Evolutionary conservation across 106 monocot genomes (phyloP), one percentile per base, ranked within the genome.

Genomic region (Dendrobium huoshanense): DNA sequence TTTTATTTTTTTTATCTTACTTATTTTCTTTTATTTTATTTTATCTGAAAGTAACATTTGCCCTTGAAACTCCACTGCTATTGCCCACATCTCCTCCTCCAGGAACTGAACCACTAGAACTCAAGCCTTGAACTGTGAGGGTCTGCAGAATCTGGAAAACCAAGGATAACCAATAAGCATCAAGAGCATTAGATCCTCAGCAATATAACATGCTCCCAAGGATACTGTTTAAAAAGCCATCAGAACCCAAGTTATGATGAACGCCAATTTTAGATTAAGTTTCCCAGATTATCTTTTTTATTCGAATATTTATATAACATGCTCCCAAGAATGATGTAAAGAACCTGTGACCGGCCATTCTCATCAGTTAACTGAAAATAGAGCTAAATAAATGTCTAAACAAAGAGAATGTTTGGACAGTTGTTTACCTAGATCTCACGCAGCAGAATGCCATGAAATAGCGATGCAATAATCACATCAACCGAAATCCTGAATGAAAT

Each of bases 371-470:
- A 2, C 48, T 48, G 41, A 72, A 73, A 44, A 16, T 67, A 75
- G 4, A 43, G 64, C 55, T 41, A 77, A 33, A 41, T 44, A 44
- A 22, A 72, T 29, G 6, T 11, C 41, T 16, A 18, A 79, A 51
- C 20, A 54, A 31, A 70, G 15, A 81, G 20, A 59, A 29, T 64
- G 41, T 8, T 43, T 64, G 19, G 20, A 82, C 0, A 18, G 81
- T 45, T 78, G 64, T 75, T 22, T 82, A 87, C 96, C 96, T 97
- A 78, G 87, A 97, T 86, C 87, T 90, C 41, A 97, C 94, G 83
- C 96, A 97, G 79, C 94, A 97, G 47, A 91, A 97, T 55, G 90
- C 94, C 96, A 97, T 94, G 83, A 97, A 97, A 33, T 78, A 77
- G 1, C 96, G 88, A 56, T 94, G 75, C 15, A 27, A 27, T 27